Evolutionary conservation across 2,329 filamentous ascomycete genomes (phyloP).

Genomic region (Colletotrichum sublineola): DNA sequence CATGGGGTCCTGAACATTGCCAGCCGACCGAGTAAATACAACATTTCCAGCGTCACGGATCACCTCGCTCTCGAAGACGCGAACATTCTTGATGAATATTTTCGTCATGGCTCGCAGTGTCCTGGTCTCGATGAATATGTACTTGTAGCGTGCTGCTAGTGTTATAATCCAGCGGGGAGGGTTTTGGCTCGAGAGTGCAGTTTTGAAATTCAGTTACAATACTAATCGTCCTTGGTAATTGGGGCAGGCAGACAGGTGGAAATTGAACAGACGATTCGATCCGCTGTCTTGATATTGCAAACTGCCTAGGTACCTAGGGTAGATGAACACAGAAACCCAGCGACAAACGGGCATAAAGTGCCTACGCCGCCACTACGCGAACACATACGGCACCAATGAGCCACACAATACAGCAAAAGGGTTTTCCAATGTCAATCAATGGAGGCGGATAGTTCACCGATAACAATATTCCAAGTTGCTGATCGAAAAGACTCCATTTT

Average conservation of each 20-base stretch:
- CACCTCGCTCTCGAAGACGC: conserved; percentile 42
- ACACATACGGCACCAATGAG: not conserved
- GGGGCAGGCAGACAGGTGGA: not conserved
- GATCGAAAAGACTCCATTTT: not conserved
- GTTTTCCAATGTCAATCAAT: not conserved
- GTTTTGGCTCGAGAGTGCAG: not conserved
- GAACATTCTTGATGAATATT: conserved; percentile 29
- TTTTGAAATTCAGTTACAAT: not conserved
- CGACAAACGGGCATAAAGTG: not conserved
- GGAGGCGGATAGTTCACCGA: not conserved
- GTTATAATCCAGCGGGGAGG: not conserved
- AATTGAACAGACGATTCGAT: not conserved
- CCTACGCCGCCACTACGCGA: not conserved
- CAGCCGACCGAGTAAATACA: conserved; percentile 19
- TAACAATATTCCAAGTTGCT: not conserved
- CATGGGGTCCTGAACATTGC: conserved; percentile 3
- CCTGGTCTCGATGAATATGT: not conserved
- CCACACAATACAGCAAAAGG: not conserved
- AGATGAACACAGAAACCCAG: not conserved
- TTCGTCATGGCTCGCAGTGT: conserved; percentile 1
- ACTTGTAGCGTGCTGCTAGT: not conserved
- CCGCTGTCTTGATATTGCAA: not conserved
- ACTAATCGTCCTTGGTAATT: not conserved
- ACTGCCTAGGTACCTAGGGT: too few species aligned
- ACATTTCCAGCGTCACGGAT: conserved; percentile 6